Base-by-base conservation (phyloP, 2,329 filamentous ascomycete species). In the Trichoderma aggressivum region DNA sequence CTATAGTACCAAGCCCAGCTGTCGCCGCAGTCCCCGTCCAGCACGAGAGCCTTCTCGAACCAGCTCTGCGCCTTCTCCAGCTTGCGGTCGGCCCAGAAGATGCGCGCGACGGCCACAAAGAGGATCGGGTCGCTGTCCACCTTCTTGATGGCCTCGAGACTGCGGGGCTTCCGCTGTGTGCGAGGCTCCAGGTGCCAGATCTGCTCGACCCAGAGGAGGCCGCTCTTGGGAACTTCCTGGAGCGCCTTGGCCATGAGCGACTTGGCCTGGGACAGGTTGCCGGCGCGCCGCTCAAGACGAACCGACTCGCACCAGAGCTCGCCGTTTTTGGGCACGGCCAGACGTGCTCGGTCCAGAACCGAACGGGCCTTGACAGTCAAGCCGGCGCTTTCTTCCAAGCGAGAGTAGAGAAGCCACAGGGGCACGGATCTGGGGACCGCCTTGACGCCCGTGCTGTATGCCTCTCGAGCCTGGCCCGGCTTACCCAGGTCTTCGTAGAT, bases 1-100 rank as follows among this genome's bases (percentile, higher is more conserved):
- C 95, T 94, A 81, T 94, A 96, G 81, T 98, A 99, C 95, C 95
- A 99, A 24, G 94, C 95, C 97, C 97, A 99, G 12, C 90, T 92
- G 83, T 99, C 97, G 64, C 96, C 96, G 64, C 90, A 84, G 80
- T 98, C 94, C 43, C 91, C 89, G 78, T 99, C 94, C 14, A 96
- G 85, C 68, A 97, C 86, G 70, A 98, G 90, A 0, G 96, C 96
- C 82, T 97, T 97, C 82, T 98, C 94, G 80, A 99, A 99, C 96
- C 96, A 99, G 74, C 89, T 94, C 81, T 94, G 92, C 3, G 96
- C 95, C 81, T 98, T 97, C 75, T 98, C 96, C 28, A 99, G 86
- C 79, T 91, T 91, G 70, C 96, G 88, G 82, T 99, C 96, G 11
- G 89, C 90, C 96, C 96, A 99, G 83, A 99, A 98, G 75, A 98